Evolutionary conservation across 2,329 filamentous ascomycete genomes (phyloP).

Genomic region (Hypoxylon sp.): DNA sequence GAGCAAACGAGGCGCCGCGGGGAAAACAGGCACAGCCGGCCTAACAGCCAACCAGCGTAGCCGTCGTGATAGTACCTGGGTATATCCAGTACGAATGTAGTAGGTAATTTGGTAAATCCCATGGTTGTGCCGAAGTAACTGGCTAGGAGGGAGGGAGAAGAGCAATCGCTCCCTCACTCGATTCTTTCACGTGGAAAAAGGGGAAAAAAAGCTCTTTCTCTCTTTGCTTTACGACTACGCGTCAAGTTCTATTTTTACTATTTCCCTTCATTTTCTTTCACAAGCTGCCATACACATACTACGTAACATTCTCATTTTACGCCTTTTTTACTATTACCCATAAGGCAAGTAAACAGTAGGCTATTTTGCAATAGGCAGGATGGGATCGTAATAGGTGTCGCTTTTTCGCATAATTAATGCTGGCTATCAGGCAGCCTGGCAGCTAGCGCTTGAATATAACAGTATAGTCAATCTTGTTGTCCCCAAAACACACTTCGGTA

Average conservation of each 20-base stretch:
- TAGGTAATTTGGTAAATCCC: not conserved
- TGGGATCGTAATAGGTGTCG: constrained; percentile 14
- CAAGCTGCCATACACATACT: not conserved
- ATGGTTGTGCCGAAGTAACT: not conserved
- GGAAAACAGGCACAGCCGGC: constrained; percentile 2
- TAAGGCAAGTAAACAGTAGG: not conserved
- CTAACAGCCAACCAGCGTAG: not conserved
- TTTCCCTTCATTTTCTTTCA: too few relatives aligned
- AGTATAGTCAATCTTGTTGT: constrained; percentile 30
- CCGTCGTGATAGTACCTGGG: not conserved
- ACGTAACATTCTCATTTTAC: too few relatives aligned
- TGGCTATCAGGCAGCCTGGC: too few relatives aligned
- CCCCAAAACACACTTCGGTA: constrained; percentile 21
- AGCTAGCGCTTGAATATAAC: constrained; percentile 4
- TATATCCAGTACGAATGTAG: not conserved
- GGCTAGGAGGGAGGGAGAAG: too few relatives aligned
- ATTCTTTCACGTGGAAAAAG: not conserved
- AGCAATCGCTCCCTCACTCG: too few relatives aligned
- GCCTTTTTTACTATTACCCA: not conserved
- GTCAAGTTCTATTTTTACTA: not conserved
- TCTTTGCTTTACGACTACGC: not conserved
- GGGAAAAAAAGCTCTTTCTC: not conserved
- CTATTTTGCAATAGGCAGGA: constrained; percentile 1
- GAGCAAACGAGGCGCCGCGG: constrained; percentile 25
- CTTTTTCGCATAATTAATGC: constrained; percentile 27